Conservation (phyloP, 345 rosid genomes). For the Gossypium rotundifolium region DNA sequence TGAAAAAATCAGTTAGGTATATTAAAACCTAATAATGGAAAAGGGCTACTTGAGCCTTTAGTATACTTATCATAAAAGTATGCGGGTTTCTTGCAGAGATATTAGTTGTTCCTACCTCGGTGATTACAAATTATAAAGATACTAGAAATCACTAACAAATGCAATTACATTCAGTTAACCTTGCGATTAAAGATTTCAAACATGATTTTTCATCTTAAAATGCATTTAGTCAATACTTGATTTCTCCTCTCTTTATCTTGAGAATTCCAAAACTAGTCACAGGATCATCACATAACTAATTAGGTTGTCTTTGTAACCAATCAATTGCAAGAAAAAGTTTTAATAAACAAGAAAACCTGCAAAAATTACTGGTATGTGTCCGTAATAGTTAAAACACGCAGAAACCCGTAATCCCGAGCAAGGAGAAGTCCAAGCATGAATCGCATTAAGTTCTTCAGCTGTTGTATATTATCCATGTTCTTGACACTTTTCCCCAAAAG, state of each 20-base stretch:
- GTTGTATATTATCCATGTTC: conserved; percentile 93
- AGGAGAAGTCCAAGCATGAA: conserved; percentile 94
- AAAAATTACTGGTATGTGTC: conserved; percentile 83
- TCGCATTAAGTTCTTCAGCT: conserved; percentile 75
- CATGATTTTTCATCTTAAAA: neutral
- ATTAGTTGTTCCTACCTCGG: neutral
- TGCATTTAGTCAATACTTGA: conserved; percentile 3
- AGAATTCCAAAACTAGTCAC: conserved; percentile 5
- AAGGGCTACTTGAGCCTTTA: neutral
- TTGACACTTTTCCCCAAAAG: conserved; percentile 80
- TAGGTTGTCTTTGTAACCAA: neutral
- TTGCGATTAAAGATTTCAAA: neutral
- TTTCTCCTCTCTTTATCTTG: neutral
- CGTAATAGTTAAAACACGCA: conserved; percentile 60
- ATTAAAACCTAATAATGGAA: conserved; percentile 1
- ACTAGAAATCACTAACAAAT: neutral
- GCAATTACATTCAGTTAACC: neutral
- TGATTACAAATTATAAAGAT: neutral
- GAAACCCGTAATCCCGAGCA: conserved; percentile 89
- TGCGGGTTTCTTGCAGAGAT: neutral
- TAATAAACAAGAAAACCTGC: conserved; percentile 46
- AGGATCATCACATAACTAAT: neutral
- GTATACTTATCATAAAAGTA: neutral
- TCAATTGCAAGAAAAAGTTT: conserved; percentile 5
- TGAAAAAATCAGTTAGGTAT: conserved; percentile 15